phyloP scores from a whole-genome alignment of 2,329 filamentous ascomycete genomes.

The Gremmenia infestans region DNA sequence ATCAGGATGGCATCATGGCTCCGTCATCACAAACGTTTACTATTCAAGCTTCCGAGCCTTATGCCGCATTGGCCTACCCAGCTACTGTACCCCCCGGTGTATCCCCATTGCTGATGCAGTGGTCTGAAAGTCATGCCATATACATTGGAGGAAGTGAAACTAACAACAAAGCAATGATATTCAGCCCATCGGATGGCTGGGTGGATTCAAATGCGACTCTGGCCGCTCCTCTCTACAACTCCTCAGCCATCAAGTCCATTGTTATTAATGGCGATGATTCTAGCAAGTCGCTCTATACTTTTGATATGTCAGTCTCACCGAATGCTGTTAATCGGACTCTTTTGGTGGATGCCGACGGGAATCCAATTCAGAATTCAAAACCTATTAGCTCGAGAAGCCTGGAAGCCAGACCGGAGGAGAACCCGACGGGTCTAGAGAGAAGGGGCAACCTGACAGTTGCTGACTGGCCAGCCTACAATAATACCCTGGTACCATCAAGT shows the following conservation, averaged over 20 bases:
- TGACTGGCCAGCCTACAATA: constrained; percentile 77
- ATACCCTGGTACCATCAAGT: constrained; percentile 60
- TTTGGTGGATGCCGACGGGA: constrained; percentile 57
- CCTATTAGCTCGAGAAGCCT: constrained; percentile 32
- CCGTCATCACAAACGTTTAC: constrained; percentile 72
- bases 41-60: constrained; percentile 62
- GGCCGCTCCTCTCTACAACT: constrained; percentile 53
- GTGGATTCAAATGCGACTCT: constrained; percentile 60
- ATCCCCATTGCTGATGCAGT: constrained; percentile 68
- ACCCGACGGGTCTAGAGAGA: constrained; percentile 7
- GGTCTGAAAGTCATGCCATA: constrained; percentile 64
- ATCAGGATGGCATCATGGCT: constrained; percentile 51
- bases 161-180: constrained; percentile 69
- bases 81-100: constrained; percentile 57
- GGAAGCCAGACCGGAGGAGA: background rate
- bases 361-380: constrained; percentile 42
- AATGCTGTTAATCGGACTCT: constrained; percentile 69
- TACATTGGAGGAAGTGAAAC: constrained; percentile 67
- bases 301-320: constrained; percentile 68
- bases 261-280: constrained; percentile 69
- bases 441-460: constrained; percentile 49
- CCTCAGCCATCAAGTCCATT: constrained; percentile 54
- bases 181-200: constrained; percentile 62
- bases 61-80: constrained; percentile 53
- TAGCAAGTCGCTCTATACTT: constrained; percentile 74